Base-by-base conservation (phyloP, 768 basidiomycete species). In the Lactarius psammicola region DNA sequence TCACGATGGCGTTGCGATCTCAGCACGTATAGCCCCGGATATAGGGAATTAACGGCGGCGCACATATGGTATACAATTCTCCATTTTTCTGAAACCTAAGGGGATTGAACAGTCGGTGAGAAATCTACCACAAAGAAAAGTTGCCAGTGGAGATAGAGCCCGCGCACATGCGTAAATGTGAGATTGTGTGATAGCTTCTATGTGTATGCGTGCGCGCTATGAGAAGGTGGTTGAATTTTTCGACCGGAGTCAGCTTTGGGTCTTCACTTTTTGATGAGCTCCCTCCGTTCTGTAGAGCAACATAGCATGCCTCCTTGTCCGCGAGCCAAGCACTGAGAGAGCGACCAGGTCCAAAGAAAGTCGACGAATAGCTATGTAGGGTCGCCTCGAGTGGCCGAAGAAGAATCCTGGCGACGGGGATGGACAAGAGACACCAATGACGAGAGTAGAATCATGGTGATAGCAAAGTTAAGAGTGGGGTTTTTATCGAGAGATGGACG, bases 181-280 rank as follows among this genome's bases (percentile, higher is more conserved):
- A 7, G 18, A n/a, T n/a, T n/a, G n/a, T n/a, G n/a, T n/a, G n/a
- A n/a, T n/a, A n/a, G n/a, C n/a, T n/a, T n/a, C n/a, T n/a, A n/a
- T n/a, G n/a, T n/a, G n/a, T n/a, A n/a, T n/a, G n/a, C n/a, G n/a
- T n/a, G n/a, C n/a, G n/a, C n/a, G 38, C 38, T 40, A 15, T 18
- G 38, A 5, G 38, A 36, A 23, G 6, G 36, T n/a, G n/a, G n/a
- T n/a, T n/a, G n/a, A n/a, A n/a, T n/a, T n/a, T n/a, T n/a, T n/a
- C n/a, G n/a, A n/a, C n/a, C n/a, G n/a, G n/a, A n/a, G n/a, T n/a
- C n/a, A n/a, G n/a, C n/a, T 34, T 11, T 34, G 33, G 34, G 10
- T 11, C 34, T 9, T 46, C 46, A 66, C n/a, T 62, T 66, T 20
- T 10, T 61, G 18, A 66, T 66, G 11, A 62, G 55, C 3, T 42